Base-by-base conservation (phyloP, 495 filamentous ascomycete genomes). In the Penicillium malachiteum region DNA sequence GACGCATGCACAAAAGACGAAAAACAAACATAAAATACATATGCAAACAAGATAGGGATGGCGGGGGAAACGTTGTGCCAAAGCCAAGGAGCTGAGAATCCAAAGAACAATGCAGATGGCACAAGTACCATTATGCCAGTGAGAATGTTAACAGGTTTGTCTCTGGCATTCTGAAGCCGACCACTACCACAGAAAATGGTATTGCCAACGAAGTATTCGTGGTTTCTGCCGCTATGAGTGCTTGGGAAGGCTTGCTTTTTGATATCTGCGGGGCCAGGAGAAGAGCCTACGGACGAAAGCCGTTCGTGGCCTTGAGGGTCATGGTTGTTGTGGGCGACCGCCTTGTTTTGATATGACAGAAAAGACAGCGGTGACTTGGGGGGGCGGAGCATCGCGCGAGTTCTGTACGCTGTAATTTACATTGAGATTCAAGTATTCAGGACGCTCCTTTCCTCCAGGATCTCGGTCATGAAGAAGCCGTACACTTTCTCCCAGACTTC, bases 1-100 rank as follows among this genome's bases (percentile, higher is more conserved):
- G 95, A 95, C 2, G 91, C 95, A 67, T 96, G 95, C 17, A 96
- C 59, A 63, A 96, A 97, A 2, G 95, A 97, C 14, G 92, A 96
- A 39, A 96, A 81, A 71, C 89, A 94, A 18, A 98, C 75, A 64
- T 87, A 89, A 63, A 92, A 96, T 6, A 96, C 56, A 67, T 97
- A 98, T 46, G 84, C 92, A 72, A 93, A 97, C 33, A 91, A 66
- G 56, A 97, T 84, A 43, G 95, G 94, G 66, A 98, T 87, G 37
- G 91, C 93, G 10, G 94, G 94, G 13, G 91, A 96, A 60, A 96
- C 81, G 62, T 97, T 82, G 62, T 84, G 79, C 91, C 92, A 97
- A 46, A 97, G 67, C 84, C 89, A 98, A 48, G 92, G 85, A 16
- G 87, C 94, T 53, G 91, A 96, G 66, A 85, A 96, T 39, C 71